Evolutionary conservation across 805 yeast genomes (phyloP).

Genomic region (Pichia phayaonensis): DNA sequence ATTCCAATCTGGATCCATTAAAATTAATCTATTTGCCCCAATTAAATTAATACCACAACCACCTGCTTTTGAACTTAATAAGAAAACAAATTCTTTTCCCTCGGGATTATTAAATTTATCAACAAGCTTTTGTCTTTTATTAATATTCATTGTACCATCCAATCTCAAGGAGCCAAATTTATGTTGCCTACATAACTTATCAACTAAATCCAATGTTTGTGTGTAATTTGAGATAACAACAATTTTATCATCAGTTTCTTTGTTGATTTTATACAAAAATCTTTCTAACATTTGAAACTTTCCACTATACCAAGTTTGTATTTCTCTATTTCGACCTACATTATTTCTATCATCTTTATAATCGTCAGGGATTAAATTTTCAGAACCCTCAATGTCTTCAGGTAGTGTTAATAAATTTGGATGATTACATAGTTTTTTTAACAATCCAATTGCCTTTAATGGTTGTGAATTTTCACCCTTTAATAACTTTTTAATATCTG

Average conservation of each 20-base stretch:
- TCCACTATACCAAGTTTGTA: slow-evolving; percentile 79
- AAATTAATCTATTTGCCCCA: slow-evolving; percentile 86
- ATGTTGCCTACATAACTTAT: slow-evolving; percentile 68
- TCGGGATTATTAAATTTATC: slow-evolving; percentile 85
- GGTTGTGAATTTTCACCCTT: slow-evolving; percentile 73
- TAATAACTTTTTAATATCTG: slow-evolving; percentile 62
- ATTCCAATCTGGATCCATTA: slow-evolving; percentile 94
- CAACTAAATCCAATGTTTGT: slow-evolving; percentile 86
- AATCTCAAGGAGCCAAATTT: slow-evolving; percentile 73
- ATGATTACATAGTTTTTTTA: slow-evolving; percentile 90
- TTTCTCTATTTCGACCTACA: slow-evolving; percentile 56
- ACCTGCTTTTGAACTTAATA: slow-evolving; percentile 93
- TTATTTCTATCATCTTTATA: slow-evolving; percentile 40
- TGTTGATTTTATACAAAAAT: slow-evolving; percentile 66
- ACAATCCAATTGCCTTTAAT: slow-evolving; percentile 76
- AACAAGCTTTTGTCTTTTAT: slow-evolving; percentile 87
- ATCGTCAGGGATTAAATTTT: slow-evolving; percentile 63
- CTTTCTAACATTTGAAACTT: slow-evolving; percentile 80
- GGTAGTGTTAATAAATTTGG: slow-evolving; percentile 78
- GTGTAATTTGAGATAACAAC: slow-evolving; percentile 93
- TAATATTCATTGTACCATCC: slow-evolving; percentile 89
- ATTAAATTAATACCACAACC: slow-evolving; percentile 97
- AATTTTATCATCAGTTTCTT: slow-evolving; percentile 88
- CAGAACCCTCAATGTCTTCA: slow-evolving; percentile 68
- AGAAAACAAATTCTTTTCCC: slow-evolving; percentile 77